A percentile compares a stretch with the other conserved stretches of the same genome.
Conservation (phyloP, 805 yeast genomes). For the Priceomyces carsonii region DNA sequence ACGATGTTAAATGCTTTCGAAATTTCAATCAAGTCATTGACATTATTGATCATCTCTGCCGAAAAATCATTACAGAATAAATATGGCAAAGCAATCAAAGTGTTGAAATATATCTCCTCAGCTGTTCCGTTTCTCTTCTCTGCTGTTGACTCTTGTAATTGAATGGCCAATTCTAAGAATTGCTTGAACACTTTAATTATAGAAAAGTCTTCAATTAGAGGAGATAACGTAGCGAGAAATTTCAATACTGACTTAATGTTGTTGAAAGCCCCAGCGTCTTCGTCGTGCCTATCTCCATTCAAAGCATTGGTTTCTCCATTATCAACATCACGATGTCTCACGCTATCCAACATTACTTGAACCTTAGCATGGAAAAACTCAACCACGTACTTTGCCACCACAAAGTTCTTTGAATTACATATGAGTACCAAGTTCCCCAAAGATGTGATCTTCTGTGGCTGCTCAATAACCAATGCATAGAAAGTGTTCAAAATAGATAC, state of each 20-base stretch:
- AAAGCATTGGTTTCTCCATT: constrained; percentile 14
- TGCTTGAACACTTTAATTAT: constrained; percentile 47
- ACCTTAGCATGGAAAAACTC: constrained; percentile 68
- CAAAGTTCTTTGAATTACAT: constrained; percentile 61
- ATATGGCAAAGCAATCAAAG: constrained; percentile 66
- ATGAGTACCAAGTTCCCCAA: constrained; percentile 66
- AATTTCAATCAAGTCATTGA: constrained; percentile 47
- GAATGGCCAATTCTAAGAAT: constrained; percentile 56
- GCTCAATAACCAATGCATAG: constrained; percentile 73
- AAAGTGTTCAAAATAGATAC: constrained; percentile 61
- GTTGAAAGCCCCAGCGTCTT: constrained; percentile 62
- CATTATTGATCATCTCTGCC: constrained; percentile 27
- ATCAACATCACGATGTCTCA: constrained; percentile 12
- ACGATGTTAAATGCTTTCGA: constrained; percentile 44
- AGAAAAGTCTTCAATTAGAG: constrained; percentile 54
- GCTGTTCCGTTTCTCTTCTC: constrained; percentile 55
- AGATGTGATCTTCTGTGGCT: constrained; percentile 86
- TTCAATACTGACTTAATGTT: constrained; percentile 70
- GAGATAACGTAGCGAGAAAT: constrained; percentile 64
- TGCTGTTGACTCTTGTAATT: constrained; percentile 42
- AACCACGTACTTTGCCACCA: constrained; percentile 67
- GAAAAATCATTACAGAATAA: constrained; percentile 46
- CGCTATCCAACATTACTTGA: constrained; percentile 51
- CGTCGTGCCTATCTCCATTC: constrained; percentile 13
- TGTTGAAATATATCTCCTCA: constrained; percentile 65